Evolutionary conservation across 2,329 filamentous ascomycete genomes (phyloP).

Genomic region (Apiospora rasikravindrae): DNA sequence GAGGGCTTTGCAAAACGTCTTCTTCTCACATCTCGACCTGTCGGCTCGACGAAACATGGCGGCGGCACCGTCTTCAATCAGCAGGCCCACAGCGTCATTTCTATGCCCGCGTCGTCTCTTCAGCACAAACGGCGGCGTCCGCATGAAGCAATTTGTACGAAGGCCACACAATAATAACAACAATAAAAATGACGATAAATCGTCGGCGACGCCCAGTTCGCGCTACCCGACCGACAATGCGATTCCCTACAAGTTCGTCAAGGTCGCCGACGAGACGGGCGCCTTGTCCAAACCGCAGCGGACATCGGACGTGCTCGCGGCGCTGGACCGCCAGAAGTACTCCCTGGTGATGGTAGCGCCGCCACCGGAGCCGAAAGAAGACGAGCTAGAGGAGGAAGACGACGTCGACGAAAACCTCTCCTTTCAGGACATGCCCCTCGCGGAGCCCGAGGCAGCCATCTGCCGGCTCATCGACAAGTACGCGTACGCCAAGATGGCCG

Average conservation of each 20-base stretch:
- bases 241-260: constrained; percentile 46
- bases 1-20: constrained; percentile 35
- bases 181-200: constrained; percentile 33
- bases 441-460: constrained; percentile 51
- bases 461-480: constrained; percentile 73
- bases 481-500: constrained; percentile 43
- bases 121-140: constrained; percentile 19
- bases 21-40: constrained; percentile 29
- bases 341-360: constrained; percentile 37
- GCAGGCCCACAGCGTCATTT: not conserved
- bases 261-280: constrained; percentile 36
- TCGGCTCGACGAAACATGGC: constrained; percentile 24
- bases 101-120: constrained; percentile 27
- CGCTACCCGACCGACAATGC: constrained; percentile 49
- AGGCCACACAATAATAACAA: not conserved
- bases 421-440: constrained; percentile 5
- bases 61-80: constrained; percentile 14
- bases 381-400: not conserved
- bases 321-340: constrained; percentile 28
- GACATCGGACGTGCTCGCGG: constrained; percentile 24
- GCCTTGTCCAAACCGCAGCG: constrained; percentile 32
- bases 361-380: constrained; percentile 24
- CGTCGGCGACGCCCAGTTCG: constrained; percentile 19
- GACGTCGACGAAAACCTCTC: constrained; percentile 18
- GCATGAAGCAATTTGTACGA: constrained; percentile 19